Base-by-base conservation (phyloP, 176 grass and related monocot species). In the Bothriochloa decipiens region DNA sequence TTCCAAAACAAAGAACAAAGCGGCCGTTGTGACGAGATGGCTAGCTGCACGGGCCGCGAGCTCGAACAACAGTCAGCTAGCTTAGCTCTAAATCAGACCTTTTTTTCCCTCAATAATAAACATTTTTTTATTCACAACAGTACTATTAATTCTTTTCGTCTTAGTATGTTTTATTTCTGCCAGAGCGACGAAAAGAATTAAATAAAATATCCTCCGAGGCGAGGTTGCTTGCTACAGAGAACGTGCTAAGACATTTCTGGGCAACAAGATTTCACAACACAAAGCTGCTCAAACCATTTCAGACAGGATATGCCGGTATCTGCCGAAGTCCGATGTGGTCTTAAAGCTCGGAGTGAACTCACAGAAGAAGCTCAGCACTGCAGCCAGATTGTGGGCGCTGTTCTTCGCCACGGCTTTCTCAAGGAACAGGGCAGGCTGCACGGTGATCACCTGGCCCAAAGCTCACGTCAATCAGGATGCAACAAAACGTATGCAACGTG, bases 331-430 rank as follows among this genome's bases (percentile, higher is more conserved):
- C 2, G 88, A 84, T 15, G 96, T 94, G 11, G 81, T 67, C 81
- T 89, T 93, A 77, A 98, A 98, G 81, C 75, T 95, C 2, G 93
- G 96, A 66, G 75, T 88, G 70, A 94, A 92, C 63, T 98, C 96
- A 11, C 84, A 81, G 78, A 98, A 98, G 86, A 94, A 95, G 46
- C 91, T 92, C 57, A 98, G 86, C 75, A 95, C 78, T 0, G 96
- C 87, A 18, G 96, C 93, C 41, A 98, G 73, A 76, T 91, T 90
- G 50, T 62, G 85, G 15, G 83, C 47, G 17, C 89, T 91, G 82
- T 92, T 92, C 12, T 37, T 91, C 1, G 68, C 87, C 72, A 95
- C 80, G 67, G 96, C 93, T 77, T 92, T 89, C 80, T 98, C 96
- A 25, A 98, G 85, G 75, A 98, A 98, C 66, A 98, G 75, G 40